Evolutionary conservation across 495 filamentous ascomycete genomes (phyloP).

Genomic region (Hypoxylon lienhwacheense): DNA sequence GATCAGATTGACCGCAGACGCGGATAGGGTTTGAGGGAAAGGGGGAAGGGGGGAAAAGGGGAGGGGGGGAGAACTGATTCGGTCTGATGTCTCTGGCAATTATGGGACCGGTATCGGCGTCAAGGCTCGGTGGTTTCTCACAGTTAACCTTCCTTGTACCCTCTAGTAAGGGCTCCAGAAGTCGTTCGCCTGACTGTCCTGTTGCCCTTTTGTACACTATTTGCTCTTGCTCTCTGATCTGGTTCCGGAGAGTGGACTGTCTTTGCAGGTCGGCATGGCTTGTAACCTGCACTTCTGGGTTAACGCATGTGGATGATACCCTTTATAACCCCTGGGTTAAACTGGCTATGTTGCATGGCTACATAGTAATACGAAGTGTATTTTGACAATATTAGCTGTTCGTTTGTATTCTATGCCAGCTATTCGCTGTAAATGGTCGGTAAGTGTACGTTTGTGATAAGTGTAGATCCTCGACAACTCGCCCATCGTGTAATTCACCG

Average conservation of each 20-base stretch:
- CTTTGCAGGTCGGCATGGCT: background rate
- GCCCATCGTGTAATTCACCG: too few species aligned
- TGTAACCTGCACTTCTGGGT: conserved; percentile 23
- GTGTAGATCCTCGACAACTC: too few species aligned
- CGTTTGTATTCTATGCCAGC: background rate
- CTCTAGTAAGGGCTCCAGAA: conserved; percentile 17
- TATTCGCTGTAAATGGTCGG: too few species aligned
- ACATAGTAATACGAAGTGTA: conserved; percentile 32
- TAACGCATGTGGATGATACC: conserved; percentile 18
- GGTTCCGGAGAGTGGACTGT: conserved; percentile 17
- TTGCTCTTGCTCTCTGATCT: conserved; percentile 18
- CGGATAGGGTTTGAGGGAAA: conserved; percentile 4
- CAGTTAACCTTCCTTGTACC: conserved; percentile 18
- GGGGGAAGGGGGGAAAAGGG: too few species aligned
- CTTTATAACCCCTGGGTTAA: conserved; percentile 19
- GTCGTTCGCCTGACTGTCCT: conserved; percentile 31
- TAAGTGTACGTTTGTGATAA: too few species aligned
- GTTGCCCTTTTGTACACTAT: conserved; percentile 29
- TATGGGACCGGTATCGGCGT: conserved; percentile 22
- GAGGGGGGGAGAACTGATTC: too few species aligned
- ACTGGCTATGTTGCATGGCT: conserved; percentile 24
- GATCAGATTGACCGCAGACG: conserved; percentile 34
- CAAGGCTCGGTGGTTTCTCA: conserved; percentile 22
- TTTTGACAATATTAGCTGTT: conserved; percentile 1
- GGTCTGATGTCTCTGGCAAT: too few species aligned